Evolutionary conservation across 495 filamentous ascomycete genomes (phyloP), one percentile per base, ranked within the genome.

Genomic region (Xylaria bambusicola): DNA sequence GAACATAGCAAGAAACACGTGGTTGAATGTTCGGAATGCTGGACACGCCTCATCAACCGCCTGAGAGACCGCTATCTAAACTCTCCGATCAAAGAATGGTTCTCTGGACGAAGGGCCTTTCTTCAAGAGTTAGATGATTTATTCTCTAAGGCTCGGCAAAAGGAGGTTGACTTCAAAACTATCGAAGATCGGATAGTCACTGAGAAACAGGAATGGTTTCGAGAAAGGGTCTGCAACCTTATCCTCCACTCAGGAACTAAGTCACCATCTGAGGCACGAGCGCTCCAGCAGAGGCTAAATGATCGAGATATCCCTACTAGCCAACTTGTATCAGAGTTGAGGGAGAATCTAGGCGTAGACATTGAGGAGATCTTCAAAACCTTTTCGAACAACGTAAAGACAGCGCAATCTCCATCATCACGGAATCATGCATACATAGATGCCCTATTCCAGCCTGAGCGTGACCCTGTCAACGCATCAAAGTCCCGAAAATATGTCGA

Each of bases 121-220:
- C 67, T 79, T 44, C 61, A 66, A 12, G 75, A 75, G 41, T 66
- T 80, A 12, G 72, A 75, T 56, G 54, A 61, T 9, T 62, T 79
- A 48, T 68, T 79, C 48, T 63, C 69, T 17, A 71, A 71, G 18
- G 76, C 74, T 42, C 66, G 70, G 55, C 66, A 68, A 29, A 63
- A 71, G 56, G 65, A 73, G 53, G 59, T 73, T 45, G 66, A 71
- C 31, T 66, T 77, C 13, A 60, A 66, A 31, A 62, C 61, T 15
- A 66, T 80, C 23, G 76, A 80, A 57, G 67, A 68, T 41, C 72
- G 67, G 18, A 71, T 80, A 63, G 56, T 66, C 17, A 71, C 73
- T 40, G 76, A 76, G 64, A 75, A 75, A 48, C 69, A 66, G 47
- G 66, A 72, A 35, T 80, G 77, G 77, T 75, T 78, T 42, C 66